Percentiles rank a stretch among this genome's conserved stretches.
phyloP scores from a whole-genome alignment of 2,329 filamentous ascomycete species.

The Metarhizium sp. region DNA sequence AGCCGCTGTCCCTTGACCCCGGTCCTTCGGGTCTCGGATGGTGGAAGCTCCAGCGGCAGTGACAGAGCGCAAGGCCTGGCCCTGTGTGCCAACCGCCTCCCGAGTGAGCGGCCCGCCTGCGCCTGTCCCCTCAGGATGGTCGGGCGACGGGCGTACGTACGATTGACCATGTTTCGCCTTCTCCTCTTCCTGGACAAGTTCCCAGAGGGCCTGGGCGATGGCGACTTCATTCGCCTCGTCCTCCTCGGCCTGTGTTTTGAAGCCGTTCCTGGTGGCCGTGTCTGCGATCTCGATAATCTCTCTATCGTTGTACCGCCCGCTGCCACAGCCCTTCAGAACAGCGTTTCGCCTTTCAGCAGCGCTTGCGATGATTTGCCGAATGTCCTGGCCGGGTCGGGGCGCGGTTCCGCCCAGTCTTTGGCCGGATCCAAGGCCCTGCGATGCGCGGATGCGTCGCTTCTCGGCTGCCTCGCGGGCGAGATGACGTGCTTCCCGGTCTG shows the following conservation, averaged over 20 bases:
- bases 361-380: slow-evolving; percentile 61
- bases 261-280: slow-evolving; percentile 59
- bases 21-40: neutral
- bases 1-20: neutral
- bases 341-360: slow-evolving; percentile 61
- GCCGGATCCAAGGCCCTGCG: slow-evolving; percentile 55
- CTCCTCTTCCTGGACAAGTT: slow-evolving; percentile 72
- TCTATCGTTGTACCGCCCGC: slow-evolving; percentile 55
- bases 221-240: slow-evolving; percentile 83
- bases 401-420: slow-evolving; percentile 60
- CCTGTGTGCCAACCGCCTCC: slow-evolving; percentile 6
- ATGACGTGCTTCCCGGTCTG: slow-evolving; percentile 63
- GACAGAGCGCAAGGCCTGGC: neutral
- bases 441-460: slow-evolving; percentile 47
- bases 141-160: neutral
- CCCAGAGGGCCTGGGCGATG: slow-evolving; percentile 77
- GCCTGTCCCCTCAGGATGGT: slow-evolving; percentile 7
- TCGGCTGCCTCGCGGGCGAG: slow-evolving; percentile 68
- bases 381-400: slow-evolving; percentile 49
- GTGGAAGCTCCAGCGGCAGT: neutral
- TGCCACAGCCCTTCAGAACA: slow-evolving; percentile 65
- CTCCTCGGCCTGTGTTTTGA: slow-evolving; percentile 76
- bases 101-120: slow-evolving; percentile 22
- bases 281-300: slow-evolving; percentile 57
- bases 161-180: slow-evolving; percentile 37